These are phyloP conservation scores for Microglena sp. DNA, from an alignment of 139 green algal genomes.

Conservation along the genomic window DNA sequence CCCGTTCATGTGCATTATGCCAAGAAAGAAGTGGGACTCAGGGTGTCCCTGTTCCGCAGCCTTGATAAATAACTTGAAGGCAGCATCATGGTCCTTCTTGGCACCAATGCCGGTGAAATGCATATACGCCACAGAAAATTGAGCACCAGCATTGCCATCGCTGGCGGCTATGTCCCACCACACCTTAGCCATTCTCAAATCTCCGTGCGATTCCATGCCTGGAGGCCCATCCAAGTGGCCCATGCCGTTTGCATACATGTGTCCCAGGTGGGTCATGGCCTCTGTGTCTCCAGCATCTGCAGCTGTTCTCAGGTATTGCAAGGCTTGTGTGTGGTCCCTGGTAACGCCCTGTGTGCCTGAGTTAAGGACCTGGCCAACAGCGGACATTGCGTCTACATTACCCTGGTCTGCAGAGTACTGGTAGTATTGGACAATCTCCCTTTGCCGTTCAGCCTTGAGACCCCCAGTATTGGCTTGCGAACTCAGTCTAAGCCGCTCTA, in stretches of 20 bases:
- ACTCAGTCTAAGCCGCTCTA: too few species aligned
- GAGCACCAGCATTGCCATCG: slow-evolving; percentile 43
- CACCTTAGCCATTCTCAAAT: too few species aligned
- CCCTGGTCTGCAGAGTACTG: slow-evolving; percentile 83
- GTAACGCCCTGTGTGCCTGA: slow-evolving; percentile 53
- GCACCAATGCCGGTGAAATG: slow-evolving; percentile 65
- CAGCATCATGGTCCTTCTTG: slow-evolving; percentile 13
- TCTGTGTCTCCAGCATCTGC: slow-evolving; percentile 59
- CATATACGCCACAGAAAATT: slow-evolving; percentile 87
- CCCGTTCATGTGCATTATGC: slow-evolving; percentile 63
- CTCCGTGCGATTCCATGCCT: too few species aligned
- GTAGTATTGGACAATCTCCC: slow-evolving; percentile 62
- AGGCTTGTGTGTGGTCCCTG: slow-evolving; percentile 17
- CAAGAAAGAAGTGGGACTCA: slow-evolving; percentile 71
- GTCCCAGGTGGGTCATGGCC: slow-evolving; percentile 75
- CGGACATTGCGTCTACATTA: slow-evolving; percentile 71
- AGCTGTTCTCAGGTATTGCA: slow-evolving; percentile 58
- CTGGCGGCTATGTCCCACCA: slow-evolving; percentile 39
- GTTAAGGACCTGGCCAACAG: slow-evolving; percentile 61
- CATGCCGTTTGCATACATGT: slow-evolving; percentile 77
- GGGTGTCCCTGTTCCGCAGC: too few species aligned
- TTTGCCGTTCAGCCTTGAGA: slow-evolving; percentile 22
- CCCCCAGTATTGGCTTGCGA: slow-evolving; percentile 15
- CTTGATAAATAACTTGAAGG: slow-evolving; percentile 14
- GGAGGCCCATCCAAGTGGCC: too few species aligned